Conservation (phyloP, 495 filamentous ascomycete species). For the Symbiotaphrina buchneri region DNA sequence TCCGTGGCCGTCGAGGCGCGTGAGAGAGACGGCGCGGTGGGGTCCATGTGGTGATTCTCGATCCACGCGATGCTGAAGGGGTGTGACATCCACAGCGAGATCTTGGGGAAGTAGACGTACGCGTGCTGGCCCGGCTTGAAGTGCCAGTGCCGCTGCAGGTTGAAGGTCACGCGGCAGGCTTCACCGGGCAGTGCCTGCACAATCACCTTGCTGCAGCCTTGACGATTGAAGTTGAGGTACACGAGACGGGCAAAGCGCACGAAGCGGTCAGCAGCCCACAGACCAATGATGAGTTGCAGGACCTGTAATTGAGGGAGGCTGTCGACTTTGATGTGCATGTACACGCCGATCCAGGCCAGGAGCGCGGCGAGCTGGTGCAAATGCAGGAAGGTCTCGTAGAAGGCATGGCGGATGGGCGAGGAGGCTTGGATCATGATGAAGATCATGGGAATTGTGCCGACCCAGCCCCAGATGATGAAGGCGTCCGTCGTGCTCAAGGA, state of each 20-base stretch:
- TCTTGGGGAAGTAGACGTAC: constrained; percentile 55
- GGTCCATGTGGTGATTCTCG: constrained; percentile 9
- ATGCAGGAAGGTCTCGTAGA: constrained; percentile 86
- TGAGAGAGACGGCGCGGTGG: neutral
- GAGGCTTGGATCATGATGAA: constrained; percentile 40
- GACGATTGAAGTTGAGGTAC: constrained; percentile 39
- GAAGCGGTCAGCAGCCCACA: constrained; percentile 61
- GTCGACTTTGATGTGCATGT: constrained; percentile 15
- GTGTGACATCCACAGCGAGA: constrained; percentile 61
- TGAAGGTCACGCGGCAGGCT: constrained; percentile 59
- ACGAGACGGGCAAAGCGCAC: constrained; percentile 44
- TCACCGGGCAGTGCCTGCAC: constrained; percentile 67
- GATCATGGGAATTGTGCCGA: constrained; percentile 29
- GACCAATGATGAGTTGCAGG: constrained; percentile 38
- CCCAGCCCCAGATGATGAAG: constrained; percentile 14
- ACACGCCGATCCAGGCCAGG: constrained; percentile 11
- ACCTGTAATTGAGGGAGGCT: constrained; percentile 40
- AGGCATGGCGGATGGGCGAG: constrained; percentile 69
- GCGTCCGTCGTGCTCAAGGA: neutral
- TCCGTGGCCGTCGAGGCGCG: neutral
- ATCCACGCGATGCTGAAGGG: constrained; percentile 90
- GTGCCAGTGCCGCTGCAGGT: constrained; percentile 50
- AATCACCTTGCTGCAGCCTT: constrained; percentile 41
- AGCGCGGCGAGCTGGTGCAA: constrained; percentile 45
- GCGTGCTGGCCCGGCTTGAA: constrained; percentile 71